These are phyloP conservation scores for Paraglomus brasilianum DNA, from an alignment of 192 early-diverging fungal genomes.

Conservation along the genomic window DNA sequence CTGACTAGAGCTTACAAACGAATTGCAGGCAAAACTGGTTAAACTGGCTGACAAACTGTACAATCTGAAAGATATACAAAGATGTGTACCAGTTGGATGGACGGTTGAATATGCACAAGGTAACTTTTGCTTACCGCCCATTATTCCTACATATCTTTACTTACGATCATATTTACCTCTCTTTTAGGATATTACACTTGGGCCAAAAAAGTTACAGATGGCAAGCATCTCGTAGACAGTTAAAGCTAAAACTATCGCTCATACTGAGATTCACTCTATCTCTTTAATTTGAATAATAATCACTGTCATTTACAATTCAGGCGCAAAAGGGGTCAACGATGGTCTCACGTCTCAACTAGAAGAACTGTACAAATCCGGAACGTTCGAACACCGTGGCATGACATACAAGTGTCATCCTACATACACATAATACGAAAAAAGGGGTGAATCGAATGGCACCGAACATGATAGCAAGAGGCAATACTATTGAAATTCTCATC, in stretches of 20 bases:
- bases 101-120: constrained; percentile 40
- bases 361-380: constrained; percentile 42
- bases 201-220: constrained; percentile 61
- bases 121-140: not conserved
- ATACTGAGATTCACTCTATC: not conserved
- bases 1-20: not conserved
- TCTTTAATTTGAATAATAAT: not conserved
- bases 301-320: constrained; percentile 28
- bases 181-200: constrained; percentile 55
- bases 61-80: constrained; percentile 56
- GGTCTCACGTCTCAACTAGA: constrained; percentile 45
- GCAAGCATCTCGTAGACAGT: constrained; percentile 3
- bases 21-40: constrained; percentile 56
- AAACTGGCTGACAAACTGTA: constrained; percentile 68
- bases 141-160: not conserved
- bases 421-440: too few species aligned
- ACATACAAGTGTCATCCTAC: constrained; percentile 27
- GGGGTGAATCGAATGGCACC: too few species aligned
- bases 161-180: not conserved
- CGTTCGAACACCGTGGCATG: constrained; percentile 32
- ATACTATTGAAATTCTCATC: too few species aligned
- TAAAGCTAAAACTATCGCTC: not conserved
- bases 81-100: constrained; percentile 52
- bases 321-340: constrained; percentile 41
- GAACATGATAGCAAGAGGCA: too few species aligned